Evolutionary conservation across 139 green algal genomes (phyloP), one percentile per base, ranked within the genome.

Genomic region (Auxenochlorella protothecoides): DNA sequence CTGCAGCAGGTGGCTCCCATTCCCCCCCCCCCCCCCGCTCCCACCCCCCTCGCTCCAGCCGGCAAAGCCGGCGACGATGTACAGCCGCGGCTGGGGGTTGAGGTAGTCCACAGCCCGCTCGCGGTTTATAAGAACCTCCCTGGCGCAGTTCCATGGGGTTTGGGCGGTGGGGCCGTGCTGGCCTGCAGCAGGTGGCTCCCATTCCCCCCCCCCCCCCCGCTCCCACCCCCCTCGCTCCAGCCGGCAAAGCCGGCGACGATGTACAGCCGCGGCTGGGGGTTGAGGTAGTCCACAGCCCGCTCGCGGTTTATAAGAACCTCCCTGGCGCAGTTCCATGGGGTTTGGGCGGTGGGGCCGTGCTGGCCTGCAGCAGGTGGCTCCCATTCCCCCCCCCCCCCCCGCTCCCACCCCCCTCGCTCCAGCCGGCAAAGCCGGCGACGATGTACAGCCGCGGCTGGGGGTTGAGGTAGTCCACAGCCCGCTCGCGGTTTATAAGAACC

Each of bases 381-480:
- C 27, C 27, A 84, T 89, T 5, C 79, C 66, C 70, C 27, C 27
- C 27, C 27, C 27, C 27, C 27, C 27, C 27, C 27, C 27, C 27
- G 27, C 27, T 44, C 27, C 27, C 27, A 1, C 27, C 0, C 27
- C 0, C 27, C 27, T 44, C 10, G 14, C 14, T 27, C 14, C 15
- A 53, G 69, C 90, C 91, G 16, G 85, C 86, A 74, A 81, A 92
- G 15, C 85, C 89, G 71, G 93, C 88, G 70, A 93, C 87, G 2
- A 72, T 56, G 71, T 87, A 95, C 9, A 95, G 71, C 6, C 78
- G 73, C 27, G 89, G 81, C 72, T 91, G 75, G 63, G 81, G 86
- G 82, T 95, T 95, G 51, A 96, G 79, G 83, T 92, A 96, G 69
- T 89, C 84, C 8, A 94, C 81, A 6, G 87, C 88, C 4, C 85